phyloP scores from a whole-genome alignment of 225 moss, liverwort and hornwort species.

The Rhytidiadelphus loreus region DNA sequence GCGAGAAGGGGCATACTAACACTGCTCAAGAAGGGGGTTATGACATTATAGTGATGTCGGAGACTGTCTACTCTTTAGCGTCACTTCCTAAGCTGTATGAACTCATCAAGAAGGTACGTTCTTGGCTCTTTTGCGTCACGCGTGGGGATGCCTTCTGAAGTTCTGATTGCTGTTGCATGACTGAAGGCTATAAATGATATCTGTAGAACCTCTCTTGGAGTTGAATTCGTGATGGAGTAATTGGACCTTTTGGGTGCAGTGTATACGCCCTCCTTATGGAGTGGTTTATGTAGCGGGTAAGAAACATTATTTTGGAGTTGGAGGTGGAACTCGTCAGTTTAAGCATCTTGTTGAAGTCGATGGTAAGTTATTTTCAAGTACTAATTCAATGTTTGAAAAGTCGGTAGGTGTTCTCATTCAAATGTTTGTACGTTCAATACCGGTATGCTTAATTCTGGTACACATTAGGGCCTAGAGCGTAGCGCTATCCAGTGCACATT shows the following conservation, averaged over 20 bases:
- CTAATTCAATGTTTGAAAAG: background rate
- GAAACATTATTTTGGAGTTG: constrained; percentile 92
- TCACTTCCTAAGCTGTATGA: constrained; percentile 89
- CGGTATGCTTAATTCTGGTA: background rate
- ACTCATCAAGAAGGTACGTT: constrained; percentile 75
- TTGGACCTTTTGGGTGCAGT: constrained; percentile 40
- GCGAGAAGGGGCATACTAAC: constrained; percentile 65
- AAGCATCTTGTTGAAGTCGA: constrained; percentile 78
- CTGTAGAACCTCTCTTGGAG: background rate
- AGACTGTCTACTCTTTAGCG: constrained; percentile 78
- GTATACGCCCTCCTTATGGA: constrained; percentile 87
- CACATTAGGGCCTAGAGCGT: background rate
- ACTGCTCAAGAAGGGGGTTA: constrained; percentile 77
- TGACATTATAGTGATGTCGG: constrained; percentile 94
- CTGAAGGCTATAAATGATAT: background rate
- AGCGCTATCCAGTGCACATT: background rate
- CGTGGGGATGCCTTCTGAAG: background rate
- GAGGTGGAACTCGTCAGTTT: constrained; percentile 85
- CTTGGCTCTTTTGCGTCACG: background rate
- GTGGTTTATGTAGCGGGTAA: constrained; percentile 89
- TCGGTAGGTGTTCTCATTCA: background rate
- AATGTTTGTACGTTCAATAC: background rate
- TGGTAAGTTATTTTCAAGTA: constrained; percentile 28
- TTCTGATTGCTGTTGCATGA: background rate
- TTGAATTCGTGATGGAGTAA: background rate